A percentile compares a stretch with the other conserved stretches of the same genome.
Conservation (phyloP, 1,284 basidiomycete species). For the Ustilago loliicola region DNA sequence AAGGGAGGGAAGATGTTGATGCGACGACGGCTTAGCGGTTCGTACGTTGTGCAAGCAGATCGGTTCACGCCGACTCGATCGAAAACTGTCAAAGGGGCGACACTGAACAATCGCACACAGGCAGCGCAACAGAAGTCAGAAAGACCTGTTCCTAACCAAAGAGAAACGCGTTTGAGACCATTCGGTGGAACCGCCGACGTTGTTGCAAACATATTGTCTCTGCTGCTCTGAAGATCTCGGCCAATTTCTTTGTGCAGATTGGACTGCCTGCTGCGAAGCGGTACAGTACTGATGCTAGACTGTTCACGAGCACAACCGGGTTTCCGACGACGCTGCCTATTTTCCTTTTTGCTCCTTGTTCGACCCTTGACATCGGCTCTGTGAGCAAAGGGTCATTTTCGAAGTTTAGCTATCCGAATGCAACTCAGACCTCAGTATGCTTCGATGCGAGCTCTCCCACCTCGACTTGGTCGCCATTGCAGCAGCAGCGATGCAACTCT, state of each 20-base stretch:
- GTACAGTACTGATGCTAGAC: neutral
- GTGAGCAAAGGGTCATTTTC: neutral
- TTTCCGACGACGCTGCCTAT: slow-evolving; percentile 7
- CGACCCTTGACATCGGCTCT: neutral
- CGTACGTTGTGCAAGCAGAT: too few species aligned
- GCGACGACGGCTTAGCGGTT: too few species aligned
- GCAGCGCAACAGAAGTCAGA: too few species aligned
- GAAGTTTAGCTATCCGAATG: neutral
- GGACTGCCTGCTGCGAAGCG: neutral
- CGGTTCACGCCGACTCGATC: too few species aligned
- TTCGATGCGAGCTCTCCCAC: neutral
- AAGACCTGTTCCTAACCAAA: neutral
- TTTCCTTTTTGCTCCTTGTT: neutral
- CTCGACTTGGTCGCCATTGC: neutral
- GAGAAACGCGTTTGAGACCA: neutral
- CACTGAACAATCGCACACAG: too few species aligned
- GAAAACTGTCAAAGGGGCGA: too few species aligned
- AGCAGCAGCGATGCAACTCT: neutral
- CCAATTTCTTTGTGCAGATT: neutral
- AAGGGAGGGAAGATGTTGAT: too few species aligned
- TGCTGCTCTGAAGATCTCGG: neutral
- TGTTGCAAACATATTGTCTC: neutral
- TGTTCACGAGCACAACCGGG: slow-evolving; percentile 6
- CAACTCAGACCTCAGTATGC: neutral
- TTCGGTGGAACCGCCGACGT: slow-evolving; percentile 5